Evolutionary conservation across 2,329 filamentous ascomycete genomes (phyloP).

Genomic region (Diaporthe sp.): DNA sequence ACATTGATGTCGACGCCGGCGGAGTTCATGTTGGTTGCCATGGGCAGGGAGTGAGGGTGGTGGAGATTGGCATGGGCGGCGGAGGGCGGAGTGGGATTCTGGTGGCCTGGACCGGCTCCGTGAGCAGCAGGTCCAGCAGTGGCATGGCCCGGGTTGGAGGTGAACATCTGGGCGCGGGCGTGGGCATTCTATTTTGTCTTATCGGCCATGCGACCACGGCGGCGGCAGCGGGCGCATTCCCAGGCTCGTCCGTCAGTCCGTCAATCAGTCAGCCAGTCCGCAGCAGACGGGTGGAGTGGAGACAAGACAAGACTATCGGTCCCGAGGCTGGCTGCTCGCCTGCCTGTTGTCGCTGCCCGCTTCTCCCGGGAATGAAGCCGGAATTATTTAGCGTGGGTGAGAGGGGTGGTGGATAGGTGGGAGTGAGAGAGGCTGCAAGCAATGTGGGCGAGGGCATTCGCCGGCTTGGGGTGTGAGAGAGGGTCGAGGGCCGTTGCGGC

Average conservation of each 20-base stretch:
- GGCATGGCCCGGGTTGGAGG: slow-evolving; percentile 66
- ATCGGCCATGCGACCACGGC: slow-evolving; percentile 38
- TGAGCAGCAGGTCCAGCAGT: slow-evolving; percentile 45
- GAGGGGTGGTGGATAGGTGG: background rate
- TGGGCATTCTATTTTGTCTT: slow-evolving; percentile 6
- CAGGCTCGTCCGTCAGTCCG: slow-evolving; percentile 6
- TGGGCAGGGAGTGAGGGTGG: slow-evolving; percentile 29
- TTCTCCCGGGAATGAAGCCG: background rate
- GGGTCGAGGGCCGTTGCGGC: background rate
- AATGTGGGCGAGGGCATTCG: background rate
- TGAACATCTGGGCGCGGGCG: slow-evolving; percentile 60
- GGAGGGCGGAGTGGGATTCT: slow-evolving; percentile 21
- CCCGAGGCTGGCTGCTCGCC: background rate
- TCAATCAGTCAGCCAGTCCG: no score
- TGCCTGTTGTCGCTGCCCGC: background rate
- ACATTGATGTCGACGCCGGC: slow-evolving; percentile 55
- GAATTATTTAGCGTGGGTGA: background rate
- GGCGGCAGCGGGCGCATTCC: slow-evolving; percentile 23
- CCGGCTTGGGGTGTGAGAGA: background rate
- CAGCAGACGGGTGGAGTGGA: background rate
- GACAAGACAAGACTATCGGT: no score
- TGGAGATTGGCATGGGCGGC: slow-evolving; percentile 18
- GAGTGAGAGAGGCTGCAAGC: background rate
- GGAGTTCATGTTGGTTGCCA: slow-evolving; percentile 32
- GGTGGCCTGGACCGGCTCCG: slow-evolving; percentile 30